Conservation (phyloP, 306 rosid genomes). For the Prunus davidiana region DNA sequence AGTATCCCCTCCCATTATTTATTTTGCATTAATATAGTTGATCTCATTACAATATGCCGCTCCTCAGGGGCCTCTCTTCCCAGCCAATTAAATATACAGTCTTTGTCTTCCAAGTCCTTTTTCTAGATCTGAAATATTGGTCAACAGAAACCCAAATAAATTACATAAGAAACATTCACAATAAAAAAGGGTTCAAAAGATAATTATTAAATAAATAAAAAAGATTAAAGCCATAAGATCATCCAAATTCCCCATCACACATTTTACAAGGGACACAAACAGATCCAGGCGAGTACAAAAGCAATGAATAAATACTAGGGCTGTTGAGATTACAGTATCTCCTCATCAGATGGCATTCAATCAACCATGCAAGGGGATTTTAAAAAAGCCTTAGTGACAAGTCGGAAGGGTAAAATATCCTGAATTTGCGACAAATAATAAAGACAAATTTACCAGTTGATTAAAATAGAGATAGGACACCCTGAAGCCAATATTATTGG, state of each 20-base stretch:
- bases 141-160: background rate
- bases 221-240: too few species aligned
- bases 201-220: too few species aligned
- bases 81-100: background rate
- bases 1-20: background rate
- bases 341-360: background rate
- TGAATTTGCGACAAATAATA: background rate
- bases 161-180: background rate
- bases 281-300: too few species aligned
- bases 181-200: too few species aligned
- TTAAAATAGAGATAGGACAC: background rate
- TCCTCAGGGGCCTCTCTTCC: background rate
- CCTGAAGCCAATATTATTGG: background rate
- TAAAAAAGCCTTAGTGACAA: too few species aligned
- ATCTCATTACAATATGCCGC: background rate
- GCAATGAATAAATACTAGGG: too few species aligned
- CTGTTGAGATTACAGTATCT: too few species aligned
- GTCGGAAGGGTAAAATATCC: too few species aligned
- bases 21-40: background rate
- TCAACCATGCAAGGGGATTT: background rate
- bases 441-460: background rate
- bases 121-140: background rate
- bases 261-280: too few species aligned
- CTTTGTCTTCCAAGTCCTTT: background rate
- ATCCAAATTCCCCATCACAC: too few species aligned